These are phyloP conservation scores for Gracilaria gracilis DNA, from an alignment of 23 red algal genomes.

Conservation along the genomic window DNA sequence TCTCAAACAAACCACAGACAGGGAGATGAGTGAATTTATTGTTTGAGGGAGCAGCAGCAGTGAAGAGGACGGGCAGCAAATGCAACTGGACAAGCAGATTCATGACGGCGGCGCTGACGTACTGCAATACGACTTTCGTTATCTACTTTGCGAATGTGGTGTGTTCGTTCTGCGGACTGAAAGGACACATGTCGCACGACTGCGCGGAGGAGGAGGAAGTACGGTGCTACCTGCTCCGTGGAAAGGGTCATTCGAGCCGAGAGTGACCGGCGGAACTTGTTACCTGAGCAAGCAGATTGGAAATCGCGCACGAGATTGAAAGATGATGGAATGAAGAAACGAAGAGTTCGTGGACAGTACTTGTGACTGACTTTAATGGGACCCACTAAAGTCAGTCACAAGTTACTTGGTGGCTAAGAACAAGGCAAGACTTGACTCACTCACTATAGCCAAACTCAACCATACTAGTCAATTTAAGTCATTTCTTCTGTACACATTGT, in stretches of 20 bases:
- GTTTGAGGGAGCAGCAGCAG: too few species aligned
- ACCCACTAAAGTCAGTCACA: too few species aligned
- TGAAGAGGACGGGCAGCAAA: not conserved
- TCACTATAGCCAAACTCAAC: too few species aligned
- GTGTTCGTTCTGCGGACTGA: conserved; percentile 46
- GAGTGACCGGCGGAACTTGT: conserved; percentile 28
- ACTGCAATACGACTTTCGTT: conserved; percentile 46
- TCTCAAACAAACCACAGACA: too few species aligned
- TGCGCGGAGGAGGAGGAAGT: conserved; percentile 29
- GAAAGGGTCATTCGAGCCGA: conserved; percentile 19
- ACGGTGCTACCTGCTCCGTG: conserved; percentile 34
- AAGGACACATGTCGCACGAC: conserved; percentile 60
- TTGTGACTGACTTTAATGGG: too few species aligned
- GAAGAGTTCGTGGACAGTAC: conserved; percentile 1
- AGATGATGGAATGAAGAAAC: not conserved
- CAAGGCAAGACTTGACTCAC: too few species aligned
- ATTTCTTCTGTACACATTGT: too few species aligned
- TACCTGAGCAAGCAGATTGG: conserved; percentile 9
- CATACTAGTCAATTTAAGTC: too few species aligned
- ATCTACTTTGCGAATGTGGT: conserved; percentile 55
- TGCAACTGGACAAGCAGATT: not conserved
- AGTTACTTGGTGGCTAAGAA: too few species aligned
- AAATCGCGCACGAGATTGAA: conserved; percentile 33
- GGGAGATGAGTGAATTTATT: too few species aligned
- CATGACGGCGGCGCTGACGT: conserved; percentile 6